Evolutionary conservation across 345 rosid species (phyloP).

Genomic region (Hibiscus trionum): DNA sequence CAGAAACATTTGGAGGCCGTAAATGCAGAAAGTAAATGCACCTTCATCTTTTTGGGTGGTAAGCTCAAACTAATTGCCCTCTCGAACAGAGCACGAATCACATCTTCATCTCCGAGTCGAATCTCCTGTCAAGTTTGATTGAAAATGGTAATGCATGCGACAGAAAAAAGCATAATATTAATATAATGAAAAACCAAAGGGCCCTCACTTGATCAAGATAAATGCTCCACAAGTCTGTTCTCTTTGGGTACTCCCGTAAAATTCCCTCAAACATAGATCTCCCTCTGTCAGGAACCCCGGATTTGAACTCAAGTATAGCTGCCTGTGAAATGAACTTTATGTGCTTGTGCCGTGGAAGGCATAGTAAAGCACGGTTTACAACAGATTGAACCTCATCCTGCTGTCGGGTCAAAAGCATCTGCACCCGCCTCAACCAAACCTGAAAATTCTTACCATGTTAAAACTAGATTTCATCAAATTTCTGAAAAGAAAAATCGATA

Average conservation of each 20-base stretch:
- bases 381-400: slow-evolving; percentile 59
- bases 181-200: not conserved
- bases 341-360: slow-evolving; percentile 82
- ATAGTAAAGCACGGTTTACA: slow-evolving; percentile 58
- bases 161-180: not conserved
- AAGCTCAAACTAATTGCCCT: slow-evolving; percentile 86
- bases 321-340: slow-evolving; percentile 82
- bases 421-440: slow-evolving; percentile 77
- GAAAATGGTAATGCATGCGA: not conserved
- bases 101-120: slow-evolving; percentile 61
- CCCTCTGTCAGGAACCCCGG: slow-evolving; percentile 84
- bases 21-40: slow-evolving; percentile 6
- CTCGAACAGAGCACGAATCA: slow-evolving; percentile 66
- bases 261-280: slow-evolving; percentile 82
- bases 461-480: not conserved
- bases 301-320: slow-evolving; percentile 80
- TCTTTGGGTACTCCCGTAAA: slow-evolving; percentile 78
- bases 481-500: not conserved
- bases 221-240: slow-evolving; percentile 93
- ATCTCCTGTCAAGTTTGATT: slow-evolving; percentile 52
- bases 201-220: slow-evolving; percentile 82
- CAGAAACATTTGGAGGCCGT: not conserved
- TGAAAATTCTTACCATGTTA: slow-evolving; percentile 16
- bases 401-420: slow-evolving; percentile 41
- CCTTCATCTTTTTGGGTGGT: slow-evolving; percentile 82